Evolutionary conservation across 768 basidiomycete species (phyloP), one percentile per base, ranked within the genome.

Genomic region (Dioszegia hungarica): DNA sequence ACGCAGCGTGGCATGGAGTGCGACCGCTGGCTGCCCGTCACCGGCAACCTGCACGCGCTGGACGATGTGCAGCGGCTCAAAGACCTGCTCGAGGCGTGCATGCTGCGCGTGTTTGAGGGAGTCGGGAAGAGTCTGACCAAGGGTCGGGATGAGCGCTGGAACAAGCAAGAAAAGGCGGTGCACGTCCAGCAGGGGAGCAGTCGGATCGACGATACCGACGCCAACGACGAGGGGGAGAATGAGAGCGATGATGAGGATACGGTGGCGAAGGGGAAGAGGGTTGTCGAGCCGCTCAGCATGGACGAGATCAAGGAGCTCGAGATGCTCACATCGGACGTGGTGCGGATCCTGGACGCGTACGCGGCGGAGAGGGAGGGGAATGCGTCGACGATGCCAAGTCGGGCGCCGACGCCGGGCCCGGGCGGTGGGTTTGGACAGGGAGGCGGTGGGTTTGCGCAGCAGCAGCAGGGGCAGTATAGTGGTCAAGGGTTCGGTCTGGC

Each of bases 101-200:
- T 95, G 84, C 78, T 91, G 45, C 84, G 93, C 38, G 89, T 95
- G 5, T 97, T 89, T 64, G 88, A 94, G 66, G 90, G 91, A 20
- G 86, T 94, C n/a, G 67, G 66, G 14, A 67, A 64, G 49, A 56
- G 47, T 39, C 38, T 72, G 34, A 47, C 39, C 2, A 40, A 48
- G 29, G 60, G 57, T 6, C 36, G 70, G 31, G 67, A 72, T 48
- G 22, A 62, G 28, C 29, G 67, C 12, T 61, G 48, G 48, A 44
- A 44, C 11, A 34, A 53, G 14, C 36, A 46, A 17, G 40, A 61
- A 39, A 34, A 52, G 2, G 38, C 40, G n/a, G 60, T 61, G 15
- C 54, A 64, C 15, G 55, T 63, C n/a, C 44, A 33, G 24, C 12
- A 36, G 11, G 34, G 50, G 11, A 45, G 41, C 20, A 65, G 65